Base-by-base conservation (phyloP, 2,329 filamentous ascomycete species). In the Trichoderma sp. region DNA sequence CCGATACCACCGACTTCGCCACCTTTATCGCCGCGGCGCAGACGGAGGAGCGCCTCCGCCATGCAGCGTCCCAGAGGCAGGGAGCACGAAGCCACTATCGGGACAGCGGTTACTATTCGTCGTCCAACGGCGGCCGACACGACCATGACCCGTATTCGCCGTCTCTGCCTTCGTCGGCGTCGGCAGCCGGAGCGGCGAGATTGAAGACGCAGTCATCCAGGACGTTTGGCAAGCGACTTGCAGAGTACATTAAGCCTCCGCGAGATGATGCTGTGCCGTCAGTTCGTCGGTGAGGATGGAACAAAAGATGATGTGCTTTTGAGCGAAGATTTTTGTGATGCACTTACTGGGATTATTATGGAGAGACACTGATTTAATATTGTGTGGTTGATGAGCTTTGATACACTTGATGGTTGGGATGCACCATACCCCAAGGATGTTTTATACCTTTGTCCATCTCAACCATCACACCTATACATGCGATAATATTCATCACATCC, bases 1-100 rank as follows among this genome's bases (percentile, higher is more conserved):
- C 53, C 28, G 21, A 62, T 51, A 53, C 72, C 30, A 72, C 39
- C 66, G 77, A 79, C 72, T 78, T 74, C 56, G 67, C 71, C 7
- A 60, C 73, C 12, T 78, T 78, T 67, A 70, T 76, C 18, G 72
- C 73, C 26, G 73, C 74, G 18, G 74, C 74, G 4, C 57, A 74
- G 12, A 72, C 65, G 8, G 63, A 71, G 14, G 73, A 74, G 43
- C 71, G 71, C 4, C 34, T 70, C 24, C 71, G 61, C 39, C 71
- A 30, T 9, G 71, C 71, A 15, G 56, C 43, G 34, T 60, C 58
- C 24, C 47, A 71, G 30, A 32, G 21, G 24, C 70, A 24, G 28
- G 43, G 43, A 72, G 34, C 58, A 32, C 24, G 34, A n/a, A 69
- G 61, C 61, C 62, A 70, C 7, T 69, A 66, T 18, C 66, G 71